phyloP scores from a whole-genome alignment of 805 yeast species.

The Starmerella geochares region DNA sequence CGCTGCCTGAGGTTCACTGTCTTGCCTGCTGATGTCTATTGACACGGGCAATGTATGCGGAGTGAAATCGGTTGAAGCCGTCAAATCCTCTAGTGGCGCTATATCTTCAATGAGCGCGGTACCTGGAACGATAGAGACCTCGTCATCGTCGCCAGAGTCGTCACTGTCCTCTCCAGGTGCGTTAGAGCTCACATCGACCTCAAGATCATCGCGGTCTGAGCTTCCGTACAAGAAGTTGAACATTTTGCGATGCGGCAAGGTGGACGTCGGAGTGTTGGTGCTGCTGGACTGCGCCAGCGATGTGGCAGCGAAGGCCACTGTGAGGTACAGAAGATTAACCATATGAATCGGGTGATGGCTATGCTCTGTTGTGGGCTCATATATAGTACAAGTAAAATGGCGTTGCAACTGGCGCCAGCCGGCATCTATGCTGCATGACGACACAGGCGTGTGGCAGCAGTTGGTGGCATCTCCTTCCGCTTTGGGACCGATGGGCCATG shows the following conservation, averaged over 20 bases:
- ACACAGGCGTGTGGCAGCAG: no score
- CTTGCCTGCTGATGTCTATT: no score
- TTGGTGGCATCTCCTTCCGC: no score
- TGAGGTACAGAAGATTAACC: not conserved
- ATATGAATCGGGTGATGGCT: not conserved
- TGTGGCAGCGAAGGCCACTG: not conserved
- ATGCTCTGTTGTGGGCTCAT: not conserved
- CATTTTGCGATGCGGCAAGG: not conserved
- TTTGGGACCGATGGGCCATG: no score
- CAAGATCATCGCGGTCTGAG: slow-evolving; percentile 9
- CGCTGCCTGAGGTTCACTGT: no score
- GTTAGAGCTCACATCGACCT: slow-evolving; percentile 8
- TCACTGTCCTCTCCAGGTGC: not conserved
- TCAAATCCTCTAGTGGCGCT: no score
- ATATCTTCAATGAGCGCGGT: not conserved
- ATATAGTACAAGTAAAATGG: no score
- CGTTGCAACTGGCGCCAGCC: no score
- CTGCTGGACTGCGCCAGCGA: not conserved
- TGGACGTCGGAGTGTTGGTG: not conserved
- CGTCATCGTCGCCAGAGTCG: not conserved
- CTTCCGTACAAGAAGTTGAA: slow-evolving; percentile 11
- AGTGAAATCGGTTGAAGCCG: no score
- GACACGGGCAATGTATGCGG: no score
- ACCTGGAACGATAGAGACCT: not conserved
- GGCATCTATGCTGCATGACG: not conserved